Evolutionary conservation across 2,329 filamentous ascomycete species (phyloP).

Genomic region (Trichophyton benhamiae): DNA sequence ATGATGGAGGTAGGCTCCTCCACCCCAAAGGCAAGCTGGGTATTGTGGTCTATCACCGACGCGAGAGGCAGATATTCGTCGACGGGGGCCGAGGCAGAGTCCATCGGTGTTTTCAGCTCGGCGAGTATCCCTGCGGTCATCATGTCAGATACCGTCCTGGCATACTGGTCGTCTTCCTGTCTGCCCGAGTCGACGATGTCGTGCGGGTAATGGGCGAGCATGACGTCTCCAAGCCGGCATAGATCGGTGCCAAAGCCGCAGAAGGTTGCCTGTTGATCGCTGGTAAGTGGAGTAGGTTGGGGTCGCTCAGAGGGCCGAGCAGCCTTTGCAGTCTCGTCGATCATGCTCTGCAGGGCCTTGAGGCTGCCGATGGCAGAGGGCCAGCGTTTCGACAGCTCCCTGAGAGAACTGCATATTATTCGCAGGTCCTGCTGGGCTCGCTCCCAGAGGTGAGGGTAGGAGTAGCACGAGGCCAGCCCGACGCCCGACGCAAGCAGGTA

Average conservation of each 20-base stretch:
- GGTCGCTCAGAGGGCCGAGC: slow-evolving; percentile 10
- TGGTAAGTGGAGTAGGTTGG: slow-evolving; percentile 13
- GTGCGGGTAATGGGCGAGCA: slow-evolving; percentile 13
- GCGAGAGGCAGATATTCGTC: slow-evolving; percentile 18
- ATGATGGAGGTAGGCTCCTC: slow-evolving; percentile 11
- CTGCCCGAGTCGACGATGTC: slow-evolving; percentile 11
- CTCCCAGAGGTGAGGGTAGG: slow-evolving; percentile 17
- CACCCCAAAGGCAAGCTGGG: slow-evolving; percentile 8
- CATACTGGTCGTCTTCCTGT: slow-evolving; percentile 14
- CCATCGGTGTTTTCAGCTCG: slow-evolving; percentile 15
- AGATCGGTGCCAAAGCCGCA: slow-evolving; percentile 18
- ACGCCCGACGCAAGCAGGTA: slow-evolving; percentile 32
- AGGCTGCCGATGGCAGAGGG: slow-evolving; percentile 21
- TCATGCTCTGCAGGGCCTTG: slow-evolving; percentile 18
- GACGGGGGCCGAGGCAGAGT: slow-evolving; percentile 8
- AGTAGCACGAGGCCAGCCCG: slow-evolving; percentile 27
- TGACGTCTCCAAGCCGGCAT: slow-evolving; percentile 18
- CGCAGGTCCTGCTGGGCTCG: slow-evolving; percentile 15
- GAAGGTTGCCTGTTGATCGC: slow-evolving; percentile 18
- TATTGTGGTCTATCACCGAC: slow-evolving; percentile 16
- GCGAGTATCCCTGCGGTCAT: slow-evolving; percentile 16
- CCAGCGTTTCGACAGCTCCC: slow-evolving; percentile 20
- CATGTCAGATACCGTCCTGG: slow-evolving; percentile 15
- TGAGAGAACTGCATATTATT: slow-evolving; percentile 18
- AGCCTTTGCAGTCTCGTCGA: slow-evolving; percentile 13